Evolutionary conservation across 306 rosid genomes (phyloP).

Genomic region (Castanospermum australe): DNA sequence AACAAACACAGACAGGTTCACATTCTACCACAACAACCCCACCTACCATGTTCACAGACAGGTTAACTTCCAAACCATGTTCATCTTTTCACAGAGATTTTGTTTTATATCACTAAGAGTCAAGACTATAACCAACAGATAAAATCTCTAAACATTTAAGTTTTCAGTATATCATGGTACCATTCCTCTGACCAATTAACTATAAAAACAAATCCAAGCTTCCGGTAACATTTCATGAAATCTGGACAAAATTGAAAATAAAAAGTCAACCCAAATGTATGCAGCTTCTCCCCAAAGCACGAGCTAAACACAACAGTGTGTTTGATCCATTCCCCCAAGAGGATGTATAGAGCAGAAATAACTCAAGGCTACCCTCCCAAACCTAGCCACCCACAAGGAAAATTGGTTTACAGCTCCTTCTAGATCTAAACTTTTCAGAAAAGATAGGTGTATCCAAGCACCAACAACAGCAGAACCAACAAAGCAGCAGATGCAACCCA

Average conservation of each 20-base stretch:
- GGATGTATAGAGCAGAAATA: constrained; percentile 57
- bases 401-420: constrained; percentile 37
- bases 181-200: constrained; percentile 18
- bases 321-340: constrained; percentile 41
- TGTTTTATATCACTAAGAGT: background rate
- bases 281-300: constrained; percentile 28
- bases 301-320: constrained; percentile 46
- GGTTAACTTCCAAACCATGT: background rate
- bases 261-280: constrained; percentile 43
- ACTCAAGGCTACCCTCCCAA: constrained; percentile 47
- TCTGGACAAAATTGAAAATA: constrained; percentile 43
- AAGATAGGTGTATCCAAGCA: constrained; percentile 62
- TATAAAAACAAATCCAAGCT: constrained; percentile 19
- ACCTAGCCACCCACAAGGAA: constrained; percentile 40
- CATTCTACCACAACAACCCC: background rate
- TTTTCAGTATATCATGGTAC: constrained; percentile 1
- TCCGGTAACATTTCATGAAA: constrained; percentile 33
- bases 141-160: background rate
- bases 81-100: constrained; percentile 11
- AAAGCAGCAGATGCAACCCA: constrained; percentile 74
- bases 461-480: constrained; percentile 45
- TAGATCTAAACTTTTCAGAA: constrained; percentile 39
- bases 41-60: background rate
- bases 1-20: background rate
- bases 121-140: constrained; percentile 20